Percentiles rank a stretch among this genome's conserved stretches.
phyloP scores from a whole-genome alignment of 2,329 filamentous ascomycete species.

The Lachnellula suecica region DNA sequence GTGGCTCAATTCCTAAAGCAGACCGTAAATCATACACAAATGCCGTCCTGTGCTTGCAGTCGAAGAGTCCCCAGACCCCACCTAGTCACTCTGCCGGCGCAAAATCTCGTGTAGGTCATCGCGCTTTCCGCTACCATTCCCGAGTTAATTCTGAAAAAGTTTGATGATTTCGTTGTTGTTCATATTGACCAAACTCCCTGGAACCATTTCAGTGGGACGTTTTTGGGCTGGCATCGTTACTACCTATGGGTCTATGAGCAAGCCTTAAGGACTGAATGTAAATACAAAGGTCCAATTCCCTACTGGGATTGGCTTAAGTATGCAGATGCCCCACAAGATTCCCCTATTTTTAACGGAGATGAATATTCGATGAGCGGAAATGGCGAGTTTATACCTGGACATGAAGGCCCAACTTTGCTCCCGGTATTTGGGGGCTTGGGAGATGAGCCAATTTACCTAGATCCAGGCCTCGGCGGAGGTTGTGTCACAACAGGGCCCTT shows the following conservation, averaged over 20 bases:
- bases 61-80: constrained; percentile 21
- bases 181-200: constrained; percentile 33
- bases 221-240: constrained; percentile 43
- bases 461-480: constrained; percentile 53
- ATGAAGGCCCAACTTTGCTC: constrained; percentile 20
- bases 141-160: constrained; percentile 13
- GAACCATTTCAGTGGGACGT: constrained; percentile 10
- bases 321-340: constrained; percentile 45
- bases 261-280: constrained; percentile 39
- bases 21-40: constrained; percentile 29
- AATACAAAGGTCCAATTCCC: constrained; percentile 36
- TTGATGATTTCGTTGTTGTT: constrained; percentile 35
- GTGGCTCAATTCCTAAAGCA: not conserved
- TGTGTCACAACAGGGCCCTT: constrained; percentile 50
- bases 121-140: not conserved
- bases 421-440: constrained; percentile 4
- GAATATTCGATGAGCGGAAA: constrained; percentile 43
- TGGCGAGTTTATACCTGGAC: constrained; percentile 35
- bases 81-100: constrained; percentile 32
- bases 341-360: constrained; percentile 53
- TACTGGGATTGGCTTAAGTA: constrained; percentile 43
- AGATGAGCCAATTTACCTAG: constrained; percentile 22
- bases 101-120: constrained; percentile 26
- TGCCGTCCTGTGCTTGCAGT: constrained; percentile 36
- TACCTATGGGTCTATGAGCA: constrained; percentile 40